Evolutionary conservation across 176 grass and related monocot genomes (phyloP).

Genomic region (Oryza punctata): DNA sequence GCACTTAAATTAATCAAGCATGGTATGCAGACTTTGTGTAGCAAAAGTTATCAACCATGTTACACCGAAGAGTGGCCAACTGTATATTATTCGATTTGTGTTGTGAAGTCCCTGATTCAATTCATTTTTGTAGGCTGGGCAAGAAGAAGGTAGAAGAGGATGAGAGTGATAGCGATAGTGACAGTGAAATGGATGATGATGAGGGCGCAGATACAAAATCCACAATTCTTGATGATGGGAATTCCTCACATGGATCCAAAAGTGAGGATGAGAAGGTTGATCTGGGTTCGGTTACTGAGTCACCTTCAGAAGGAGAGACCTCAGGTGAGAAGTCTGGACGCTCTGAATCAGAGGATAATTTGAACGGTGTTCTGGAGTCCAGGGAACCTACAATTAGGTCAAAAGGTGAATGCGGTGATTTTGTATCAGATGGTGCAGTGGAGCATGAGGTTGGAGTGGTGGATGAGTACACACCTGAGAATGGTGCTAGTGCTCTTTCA

Average conservation of each 20-base stretch:
- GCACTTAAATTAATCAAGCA: slow-evolving; percentile 13
- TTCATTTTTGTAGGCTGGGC: slow-evolving; percentile 68
- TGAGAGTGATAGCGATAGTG: slow-evolving; percentile 53
- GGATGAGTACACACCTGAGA: slow-evolving; percentile 37
- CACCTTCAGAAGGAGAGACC: slow-evolving; percentile 64
- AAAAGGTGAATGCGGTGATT: slow-evolving; percentile 40
- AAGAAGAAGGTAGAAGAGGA: slow-evolving; percentile 77
- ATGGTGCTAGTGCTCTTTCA: slow-evolving; percentile 25
- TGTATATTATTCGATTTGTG: slow-evolving; percentile 11
- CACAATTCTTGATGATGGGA: slow-evolving; percentile 58
- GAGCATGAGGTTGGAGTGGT: slow-evolving; percentile 34
- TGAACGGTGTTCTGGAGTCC: slow-evolving; percentile 32
- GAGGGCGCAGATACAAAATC: slow-evolving; percentile 56
- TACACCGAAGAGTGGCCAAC: background rate
- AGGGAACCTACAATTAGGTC: slow-evolving; percentile 3
- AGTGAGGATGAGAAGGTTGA: slow-evolving; percentile 43
- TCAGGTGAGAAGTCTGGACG: slow-evolving; percentile 47
- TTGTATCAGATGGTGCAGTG: slow-evolving; percentile 46
- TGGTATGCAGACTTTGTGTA: background rate
- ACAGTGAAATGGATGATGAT: slow-evolving; percentile 52
- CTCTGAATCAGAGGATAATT: slow-evolving; percentile 54
- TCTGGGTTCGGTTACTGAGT: slow-evolving; percentile 51
- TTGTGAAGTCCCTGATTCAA: slow-evolving; percentile 21
- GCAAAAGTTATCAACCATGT: slow-evolving; percentile 9
- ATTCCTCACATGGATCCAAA: slow-evolving; percentile 58